Base-by-base conservation (phyloP, 192 early-diverging fungal species). In the Umbelopsis vinacea region DNA sequence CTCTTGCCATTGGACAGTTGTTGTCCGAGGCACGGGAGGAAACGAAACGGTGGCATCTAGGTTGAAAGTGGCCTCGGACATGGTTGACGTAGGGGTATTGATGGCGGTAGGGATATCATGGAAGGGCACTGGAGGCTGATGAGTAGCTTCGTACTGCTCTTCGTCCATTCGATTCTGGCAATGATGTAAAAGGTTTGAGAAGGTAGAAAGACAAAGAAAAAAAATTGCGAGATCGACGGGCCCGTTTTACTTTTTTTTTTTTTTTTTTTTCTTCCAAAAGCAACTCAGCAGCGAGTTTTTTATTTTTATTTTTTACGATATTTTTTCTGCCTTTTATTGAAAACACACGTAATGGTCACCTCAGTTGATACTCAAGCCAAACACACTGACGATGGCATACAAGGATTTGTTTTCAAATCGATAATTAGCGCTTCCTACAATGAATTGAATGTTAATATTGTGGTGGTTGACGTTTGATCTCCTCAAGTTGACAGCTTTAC, bases 381-480 rank as follows among this genome's bases (percentile, higher is more conserved):
- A 94, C 15, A 91, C 92, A 74, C 89, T 93, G 15, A 91, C 86
- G 70, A 94, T 92, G 24, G 87, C 86, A 78, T 94, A 89, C 89
- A 94, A 88, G 29, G 89, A 87, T 73, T 94, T 92, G 11, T 86
- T 90, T 63, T 94, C 92, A 79, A 89, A 87, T 72, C 91, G 88
- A 79, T 92, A 92, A 53, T 88, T 90, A 50, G 89, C 86, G 76
- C 86, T 89, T 35, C 90, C 92, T 88, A 53, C 26, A 45, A 24
- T 23, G 14, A 12, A 46, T 52, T 19, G 54, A 53, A 50, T 7
- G 22, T 22, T 22, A 38, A 46, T 29, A 79, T 7, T 33, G n/a
- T 23, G 29, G 1, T 29, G 1, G 29, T 1, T 29, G 29, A 3
- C 46, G 83, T 43, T 29, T 45, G 45, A 66, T 26, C 57, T 43